Base-by-base conservation (phyloP, 352 stramenopile species). In the Globisporangium rhizosaccharum region DNA sequence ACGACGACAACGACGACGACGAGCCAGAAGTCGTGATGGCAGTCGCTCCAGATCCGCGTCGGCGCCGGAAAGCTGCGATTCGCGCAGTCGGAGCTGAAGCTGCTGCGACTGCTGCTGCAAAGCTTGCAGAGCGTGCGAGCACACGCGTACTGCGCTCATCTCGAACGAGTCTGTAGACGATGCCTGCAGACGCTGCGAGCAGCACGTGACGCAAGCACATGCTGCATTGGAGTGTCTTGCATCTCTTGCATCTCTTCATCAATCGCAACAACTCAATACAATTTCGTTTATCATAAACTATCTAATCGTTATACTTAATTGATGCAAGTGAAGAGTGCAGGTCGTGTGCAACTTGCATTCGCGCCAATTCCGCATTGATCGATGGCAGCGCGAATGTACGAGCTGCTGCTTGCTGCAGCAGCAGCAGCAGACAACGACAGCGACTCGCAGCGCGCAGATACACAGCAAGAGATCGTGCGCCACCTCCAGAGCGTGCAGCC, bases 31-130 rank as follows among this genome's bases (percentile, higher is more conserved):
- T 68, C 49, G 59, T 69, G 7, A 67, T 66, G 56, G 51, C 68
- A 33, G 39, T 52, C 37, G 20, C n/a, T 4, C 48, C 51, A 8
- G 62, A 77, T 44, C 67, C 73, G 18, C 72, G 60, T 5, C 58
- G 75, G 12, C 71, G 82, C 42, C 69, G 76, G 36, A 80, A 84
- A 63, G 67, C 81, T 18, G 81, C 80, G 3, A 73, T 73, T 11
- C 79, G 75, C 26, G 84, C 84, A 2, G 63, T 90, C 12, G 80
- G 68, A 9, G 79, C 77, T 10, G 68, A 79, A 23, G 81, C 76
- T 26, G 83, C 83, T n/a, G 83, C 83, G 10, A 79, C 70, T 20
- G 76, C 73, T 17, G 76, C 76, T 7, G 63, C 69, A 4, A 85
- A 82, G 58, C 58, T 41, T 15, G 63, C 67, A 15, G 55, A 50